Evolutionary conservation across 1,284 basidiomycete species (phyloP).

Genomic region (Malassezia globosa): DNA sequence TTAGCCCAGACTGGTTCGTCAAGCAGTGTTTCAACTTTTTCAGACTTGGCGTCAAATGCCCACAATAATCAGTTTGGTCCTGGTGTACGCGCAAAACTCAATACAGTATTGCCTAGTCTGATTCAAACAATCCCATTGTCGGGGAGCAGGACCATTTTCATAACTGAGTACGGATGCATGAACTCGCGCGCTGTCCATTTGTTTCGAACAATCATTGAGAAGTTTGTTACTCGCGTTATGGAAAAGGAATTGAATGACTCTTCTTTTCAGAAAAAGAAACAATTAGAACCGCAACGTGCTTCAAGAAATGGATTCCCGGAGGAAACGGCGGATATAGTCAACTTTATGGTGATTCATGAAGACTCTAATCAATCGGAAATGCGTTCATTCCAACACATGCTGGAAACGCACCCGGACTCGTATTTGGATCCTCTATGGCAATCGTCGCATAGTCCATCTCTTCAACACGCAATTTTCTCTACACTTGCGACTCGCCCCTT

Average conservation of each 20-base stretch:
- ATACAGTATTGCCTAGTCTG: slow-evolving; percentile 31
- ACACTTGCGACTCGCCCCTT: slow-evolving; percentile 43
- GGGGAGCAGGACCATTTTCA: slow-evolving; percentile 25
- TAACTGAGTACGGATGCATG: slow-evolving; percentile 48
- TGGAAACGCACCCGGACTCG: slow-evolving; percentile 38
- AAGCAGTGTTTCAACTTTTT: background rate
- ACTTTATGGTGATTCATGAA: slow-evolving; percentile 46
- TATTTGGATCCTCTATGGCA: slow-evolving; percentile 42
- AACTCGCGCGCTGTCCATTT: slow-evolving; percentile 44
- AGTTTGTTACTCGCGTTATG: slow-evolving; percentile 18
- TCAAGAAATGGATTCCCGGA: slow-evolving; percentile 14
- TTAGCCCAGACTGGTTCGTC: background rate
- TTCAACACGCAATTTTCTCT: slow-evolving; percentile 43
- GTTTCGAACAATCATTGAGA: slow-evolving; percentile 41
- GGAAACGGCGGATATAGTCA: slow-evolving; percentile 17
- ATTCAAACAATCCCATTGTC: slow-evolving; percentile 31
- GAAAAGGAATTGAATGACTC: slow-evolving; percentile 7
- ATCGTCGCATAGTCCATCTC: slow-evolving; percentile 24
- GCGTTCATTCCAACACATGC: slow-evolving; percentile 34
- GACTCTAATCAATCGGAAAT: slow-evolving; percentile 45
- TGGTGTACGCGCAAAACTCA: slow-evolving; percentile 39
- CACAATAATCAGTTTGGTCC: slow-evolving; percentile 35
- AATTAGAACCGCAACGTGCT: slow-evolving; percentile 16
- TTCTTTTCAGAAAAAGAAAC: slow-evolving; percentile 6
- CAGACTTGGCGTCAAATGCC: background rate